Evolutionary conservation across 306 rosid species (phyloP), one percentile per base, ranked within the genome.

Genomic region (Quercus rubra): DNA sequence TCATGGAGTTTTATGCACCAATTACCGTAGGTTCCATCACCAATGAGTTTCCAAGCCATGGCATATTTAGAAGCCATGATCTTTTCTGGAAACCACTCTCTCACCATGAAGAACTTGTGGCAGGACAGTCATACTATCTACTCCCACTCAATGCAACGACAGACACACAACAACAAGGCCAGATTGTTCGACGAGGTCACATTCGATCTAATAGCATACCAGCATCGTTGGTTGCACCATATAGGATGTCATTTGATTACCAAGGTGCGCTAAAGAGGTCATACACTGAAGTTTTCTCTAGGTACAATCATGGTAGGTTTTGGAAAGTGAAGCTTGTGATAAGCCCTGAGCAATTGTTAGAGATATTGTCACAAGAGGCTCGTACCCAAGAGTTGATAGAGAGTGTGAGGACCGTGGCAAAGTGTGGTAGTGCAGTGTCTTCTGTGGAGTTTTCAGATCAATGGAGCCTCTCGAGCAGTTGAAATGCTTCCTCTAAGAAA

Each of bases 261-360:
- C 89, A 86, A 17, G 84, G 93, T 31, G 71, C 75, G 83, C 77
- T 89, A 38, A 93, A 85, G 90, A 79, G 85, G 62, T 88, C 94
- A 1, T 84, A 89, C 54, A 85, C 85, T 0, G 90, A 90, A 46
- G 83, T 74, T 2, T 85, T 88, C 68, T 87, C 88, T 13, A 76
- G 88, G 78, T 79, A 82, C 23, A 79, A 30, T 54, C 84, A 55
- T 25, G 83, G 83, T 1, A 78, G 88, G 69, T 85, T 92, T 85
- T 92, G 98, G 98, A 94, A 89, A 74, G 98, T 94, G 85, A 94
- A 92, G 85, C 79, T 94, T 43, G 94, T 89, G 23, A 94, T 94
- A 4, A 86, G 85, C 52, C 96, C 96, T 0, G 85, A 90, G 71
- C 90, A 88, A 80, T 79, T 94, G 78, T 5, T 84, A 74, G 94